These are phyloP conservation scores for Rhizophora mangle DNA, from an alignment of 345 rosid species.

Conservation along the genomic window DNA sequence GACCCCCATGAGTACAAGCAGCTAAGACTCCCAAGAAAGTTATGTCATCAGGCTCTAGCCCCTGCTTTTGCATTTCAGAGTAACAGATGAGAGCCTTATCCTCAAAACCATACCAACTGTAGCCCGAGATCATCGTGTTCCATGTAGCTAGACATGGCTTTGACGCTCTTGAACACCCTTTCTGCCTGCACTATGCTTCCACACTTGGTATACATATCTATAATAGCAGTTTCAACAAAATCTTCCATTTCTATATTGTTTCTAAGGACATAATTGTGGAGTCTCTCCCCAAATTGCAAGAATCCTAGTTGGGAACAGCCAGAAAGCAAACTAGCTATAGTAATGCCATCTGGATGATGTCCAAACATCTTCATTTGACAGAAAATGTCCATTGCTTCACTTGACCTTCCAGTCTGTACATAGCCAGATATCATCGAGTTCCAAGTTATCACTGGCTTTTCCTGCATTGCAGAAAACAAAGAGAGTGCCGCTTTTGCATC, in stretches of 20 bases:
- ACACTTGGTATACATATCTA: conserved; percentile 80
- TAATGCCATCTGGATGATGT: conserved; percentile 52
- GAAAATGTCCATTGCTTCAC: conserved; percentile 49
- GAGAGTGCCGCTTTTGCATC: conserved; percentile 46
- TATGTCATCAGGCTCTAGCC: conserved; percentile 61
- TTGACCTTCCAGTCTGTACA: conserved; percentile 59
- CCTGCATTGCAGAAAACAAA: conserved; percentile 47
- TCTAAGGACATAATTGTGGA: conserved; percentile 55
- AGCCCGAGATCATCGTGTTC: conserved; percentile 76
- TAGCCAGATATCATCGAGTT: conserved; percentile 81
- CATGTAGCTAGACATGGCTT: conserved; percentile 64
- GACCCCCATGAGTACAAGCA: conserved; percentile 69
- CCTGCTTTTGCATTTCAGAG: conserved; percentile 42
- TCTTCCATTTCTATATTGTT: conserved; percentile 51
- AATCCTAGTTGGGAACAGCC: conserved; percentile 69
- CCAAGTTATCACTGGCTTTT: conserved; percentile 63
- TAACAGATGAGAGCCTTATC: conserved; percentile 49
- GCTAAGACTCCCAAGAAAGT: conserved; percentile 74
- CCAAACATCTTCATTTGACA: conserved; percentile 54
- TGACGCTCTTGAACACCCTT: conserved; percentile 48
- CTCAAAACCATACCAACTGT: conserved; percentile 61
- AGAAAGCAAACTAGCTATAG: conserved; percentile 58
- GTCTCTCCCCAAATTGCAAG: conserved; percentile 55
- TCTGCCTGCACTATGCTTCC: conserved; percentile 56
- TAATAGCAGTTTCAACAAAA: conserved; percentile 71